A percentile compares a stretch with the other conserved stretches of the same genome.
Conservation (phyloP, 192 early-diverging fungal genomes). For the Backusella liffmaniae region DNA sequence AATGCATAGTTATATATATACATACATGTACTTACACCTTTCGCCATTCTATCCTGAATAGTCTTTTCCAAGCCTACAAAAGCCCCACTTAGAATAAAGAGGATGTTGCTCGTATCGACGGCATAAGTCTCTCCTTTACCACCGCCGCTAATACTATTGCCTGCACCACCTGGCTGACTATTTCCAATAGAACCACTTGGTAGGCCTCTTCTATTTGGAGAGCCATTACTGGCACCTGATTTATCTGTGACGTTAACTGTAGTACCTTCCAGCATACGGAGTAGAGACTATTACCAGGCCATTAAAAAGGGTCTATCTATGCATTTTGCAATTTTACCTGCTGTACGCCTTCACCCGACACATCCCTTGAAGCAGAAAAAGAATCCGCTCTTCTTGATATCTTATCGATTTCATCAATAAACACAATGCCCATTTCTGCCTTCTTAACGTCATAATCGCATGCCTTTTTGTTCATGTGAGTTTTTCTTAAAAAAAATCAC, state of each 20-base stretch:
- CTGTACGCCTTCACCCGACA: constrained; percentile 92
- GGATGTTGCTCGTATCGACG: constrained; percentile 86
- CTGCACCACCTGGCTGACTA: not conserved
- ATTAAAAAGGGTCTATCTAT: not conserved
- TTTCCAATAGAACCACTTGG: constrained; percentile 12
- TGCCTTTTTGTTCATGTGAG: constrained; percentile 36
- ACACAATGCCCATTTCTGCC: constrained; percentile 86
- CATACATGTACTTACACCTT: constrained; percentile 43
- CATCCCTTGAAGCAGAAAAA: constrained; percentile 74
- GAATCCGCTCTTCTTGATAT: constrained; percentile 79
- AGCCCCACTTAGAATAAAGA: constrained; percentile 86
- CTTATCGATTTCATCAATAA: constrained; percentile 93
- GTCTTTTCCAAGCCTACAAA: constrained; percentile 85
- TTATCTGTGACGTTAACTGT: constrained; percentile 86
- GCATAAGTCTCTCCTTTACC: constrained; percentile 77
- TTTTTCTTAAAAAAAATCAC: not conserved
- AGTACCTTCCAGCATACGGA: constrained; percentile 88
- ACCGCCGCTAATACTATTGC: not conserved
- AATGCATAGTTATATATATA: too few species aligned
- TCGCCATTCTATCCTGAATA: constrained; percentile 71
- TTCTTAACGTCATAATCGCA: constrained; percentile 84
- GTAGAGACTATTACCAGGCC: constrained; percentile 37
- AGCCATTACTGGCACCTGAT: constrained; percentile 51
- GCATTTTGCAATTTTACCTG: constrained; percentile 39
- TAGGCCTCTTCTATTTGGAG: not conserved